Conservation (phyloP, 352 stramenopile species). For the Pythium graminicola region DNA sequence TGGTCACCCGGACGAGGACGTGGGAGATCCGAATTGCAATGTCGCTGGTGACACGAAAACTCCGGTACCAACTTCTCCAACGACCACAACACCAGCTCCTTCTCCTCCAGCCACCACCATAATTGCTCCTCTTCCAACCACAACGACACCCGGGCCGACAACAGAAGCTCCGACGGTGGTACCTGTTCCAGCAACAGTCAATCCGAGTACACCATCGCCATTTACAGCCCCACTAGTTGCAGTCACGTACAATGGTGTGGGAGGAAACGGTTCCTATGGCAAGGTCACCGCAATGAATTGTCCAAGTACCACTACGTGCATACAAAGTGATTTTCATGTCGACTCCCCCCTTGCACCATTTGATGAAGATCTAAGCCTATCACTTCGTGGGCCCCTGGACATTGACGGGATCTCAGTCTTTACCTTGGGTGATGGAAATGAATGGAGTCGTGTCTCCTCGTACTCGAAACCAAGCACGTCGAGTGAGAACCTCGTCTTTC, state of each 20-base stretch:
- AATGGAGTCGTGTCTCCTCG: conserved; percentile 28
- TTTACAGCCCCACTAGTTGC: conserved; percentile 12
- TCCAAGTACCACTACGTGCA: conserved; percentile 11
- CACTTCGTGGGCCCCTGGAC: conserved; percentile 34
- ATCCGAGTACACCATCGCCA: too few relatives aligned
- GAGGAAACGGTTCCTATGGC: conserved; percentile 26
- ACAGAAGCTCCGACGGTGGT: too few relatives aligned
- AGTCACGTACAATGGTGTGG: conserved; percentile 28
- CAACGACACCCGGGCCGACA: not conserved
- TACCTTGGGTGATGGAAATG: conserved; percentile 9
- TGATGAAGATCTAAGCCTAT: conserved; percentile 38
- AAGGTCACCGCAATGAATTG: conserved; percentile 32
- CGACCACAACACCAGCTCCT: not conserved
- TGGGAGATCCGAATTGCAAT: not conserved
- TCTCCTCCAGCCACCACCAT: not conserved
- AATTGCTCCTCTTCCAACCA: not conserved
- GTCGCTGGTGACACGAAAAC: conserved; percentile 1
- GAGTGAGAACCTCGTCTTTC: conserved; percentile 40
- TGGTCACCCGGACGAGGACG: not conserved
- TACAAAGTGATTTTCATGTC: conserved; percentile 25
- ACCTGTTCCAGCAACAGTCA: not conserved
- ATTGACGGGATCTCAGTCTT: conserved; percentile 41
- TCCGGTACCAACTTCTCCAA: not conserved
- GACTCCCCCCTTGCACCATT: conserved; percentile 34
- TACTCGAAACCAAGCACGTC: conserved; percentile 23